phyloP scores from a whole-genome alignment of 805 yeast species.

The Monosporozyma servazzii region DNA sequence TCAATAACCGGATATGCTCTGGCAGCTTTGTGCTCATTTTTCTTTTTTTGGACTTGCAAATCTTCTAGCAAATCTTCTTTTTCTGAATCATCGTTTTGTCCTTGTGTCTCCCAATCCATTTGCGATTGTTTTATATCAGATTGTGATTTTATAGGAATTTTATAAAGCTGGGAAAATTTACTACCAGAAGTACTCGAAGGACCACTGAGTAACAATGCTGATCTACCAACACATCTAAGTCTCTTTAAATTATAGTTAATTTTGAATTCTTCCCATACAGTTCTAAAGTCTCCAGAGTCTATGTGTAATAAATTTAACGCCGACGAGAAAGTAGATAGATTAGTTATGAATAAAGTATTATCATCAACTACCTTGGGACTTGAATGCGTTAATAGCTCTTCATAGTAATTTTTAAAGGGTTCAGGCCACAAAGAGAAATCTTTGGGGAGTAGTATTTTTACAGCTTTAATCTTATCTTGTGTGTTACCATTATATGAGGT shows the following conservation, averaged over 20 bases:
- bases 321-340: constrained; percentile 72
- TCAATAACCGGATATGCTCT: constrained; percentile 60
- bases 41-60: background rate
- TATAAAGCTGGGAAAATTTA: constrained; percentile 70
- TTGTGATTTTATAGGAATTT: constrained; percentile 33
- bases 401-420: constrained; percentile 48
- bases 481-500: constrained; percentile 81
- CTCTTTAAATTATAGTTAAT: constrained; percentile 71
- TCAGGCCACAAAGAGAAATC: constrained; percentile 30
- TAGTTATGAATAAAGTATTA: constrained; percentile 69
- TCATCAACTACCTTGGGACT: constrained; percentile 54
- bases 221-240: constrained; percentile 76
- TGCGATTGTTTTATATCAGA: background rate
- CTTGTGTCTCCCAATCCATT: background rate
- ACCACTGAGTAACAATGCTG: constrained; percentile 58
- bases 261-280: constrained; percentile 48
- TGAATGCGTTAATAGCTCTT: constrained; percentile 55
- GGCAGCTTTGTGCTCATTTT: background rate
- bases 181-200: constrained; percentile 74
- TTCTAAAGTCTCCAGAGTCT: constrained; percentile 46
- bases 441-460: constrained; percentile 43
- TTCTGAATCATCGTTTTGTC: background rate
- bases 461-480: constrained; percentile 52
- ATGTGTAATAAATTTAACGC: constrained; percentile 62
- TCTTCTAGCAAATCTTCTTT: background rate